Evolutionary conservation across 1,139 yeast species (phyloP).

Genomic region (Meyerozyma athensensis): DNA sequence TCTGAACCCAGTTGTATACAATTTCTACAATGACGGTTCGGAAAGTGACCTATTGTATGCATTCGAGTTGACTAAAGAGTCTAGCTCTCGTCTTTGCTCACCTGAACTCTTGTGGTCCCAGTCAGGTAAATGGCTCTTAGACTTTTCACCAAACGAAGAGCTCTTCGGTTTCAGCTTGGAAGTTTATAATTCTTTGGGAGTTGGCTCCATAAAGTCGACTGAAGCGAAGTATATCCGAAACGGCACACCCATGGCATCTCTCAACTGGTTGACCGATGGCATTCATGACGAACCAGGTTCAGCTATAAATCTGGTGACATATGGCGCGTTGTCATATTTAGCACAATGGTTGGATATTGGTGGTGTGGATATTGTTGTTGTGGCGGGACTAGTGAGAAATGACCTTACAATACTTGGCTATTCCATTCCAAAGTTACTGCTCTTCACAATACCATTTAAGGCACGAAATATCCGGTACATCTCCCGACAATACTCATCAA

Average conservation of each 20-base stretch:
- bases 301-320: neutral
- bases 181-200: neutral
- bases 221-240: neutral
- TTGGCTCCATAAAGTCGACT: neutral
- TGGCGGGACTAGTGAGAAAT: neutral
- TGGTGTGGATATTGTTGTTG: neutral
- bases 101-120: constrained; percentile 9
- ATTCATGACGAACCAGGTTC: neutral
- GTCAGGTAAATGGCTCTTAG: constrained; percentile 11
- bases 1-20: neutral
- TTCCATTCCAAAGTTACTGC: neutral
- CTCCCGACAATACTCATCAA: neutral
- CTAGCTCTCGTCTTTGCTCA: neutral
- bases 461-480: neutral
- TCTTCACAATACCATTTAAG: neutral
- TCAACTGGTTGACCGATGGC: neutral
- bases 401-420: neutral
- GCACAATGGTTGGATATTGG: neutral
- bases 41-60: neutral
- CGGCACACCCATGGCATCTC: neutral
- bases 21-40: neutral
- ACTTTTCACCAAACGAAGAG: constrained; percentile 6
- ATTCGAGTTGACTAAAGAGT: neutral
- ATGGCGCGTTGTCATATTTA: neutral
- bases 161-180: constrained; percentile 5